These are phyloP conservation scores for Zangia roseola DNA, from an alignment of 768 basidiomycete species.

Conservation along the genomic window DNA sequence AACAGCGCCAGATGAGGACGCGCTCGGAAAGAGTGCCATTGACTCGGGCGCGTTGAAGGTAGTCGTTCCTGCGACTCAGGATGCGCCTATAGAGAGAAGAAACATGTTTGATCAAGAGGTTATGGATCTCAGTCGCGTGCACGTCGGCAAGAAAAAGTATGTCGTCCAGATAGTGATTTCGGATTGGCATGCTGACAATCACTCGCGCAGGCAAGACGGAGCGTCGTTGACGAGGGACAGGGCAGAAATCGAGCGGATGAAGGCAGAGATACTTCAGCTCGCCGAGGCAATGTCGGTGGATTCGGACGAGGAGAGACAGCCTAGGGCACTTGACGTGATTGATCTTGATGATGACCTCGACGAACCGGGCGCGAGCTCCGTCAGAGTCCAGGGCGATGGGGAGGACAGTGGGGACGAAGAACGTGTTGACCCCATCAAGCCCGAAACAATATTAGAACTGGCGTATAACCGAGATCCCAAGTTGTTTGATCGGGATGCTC, in stretches of 20 bases:
- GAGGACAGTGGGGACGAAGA: constrained; percentile 43
- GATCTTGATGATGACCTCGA: constrained; percentile 58
- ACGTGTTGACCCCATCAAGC: constrained; percentile 27
- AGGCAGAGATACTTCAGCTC: constrained; percentile 76
- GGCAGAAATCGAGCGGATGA: constrained; percentile 68
- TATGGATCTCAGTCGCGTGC: constrained; percentile 61
- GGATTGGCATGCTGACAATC: constrained; percentile 2
- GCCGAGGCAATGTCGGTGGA: constrained; percentile 64
- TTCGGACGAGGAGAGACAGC: constrained; percentile 55
- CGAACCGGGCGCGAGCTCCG: constrained; percentile 36
- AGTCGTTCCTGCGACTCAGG: neutral
- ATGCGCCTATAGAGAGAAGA: constrained; percentile 43
- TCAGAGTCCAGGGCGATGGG: constrained; percentile 61
- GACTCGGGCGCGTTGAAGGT: neutral
- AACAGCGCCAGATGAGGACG: constrained; percentile 48
- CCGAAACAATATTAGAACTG: constrained; percentile 69
- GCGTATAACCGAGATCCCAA: constrained; percentile 75
- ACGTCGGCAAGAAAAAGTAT: constrained; percentile 65
- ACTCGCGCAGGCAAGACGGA: constrained; percentile 42
- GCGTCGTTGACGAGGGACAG: constrained; percentile 52
- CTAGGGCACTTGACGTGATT: constrained; percentile 24
- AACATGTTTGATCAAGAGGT: constrained; percentile 77
- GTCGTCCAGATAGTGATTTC: constrained; percentile 15
- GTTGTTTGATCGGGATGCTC: constrained; percentile 73
- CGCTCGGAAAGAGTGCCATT: constrained; percentile 17